A percentile compares a stretch with the other conserved stretches of the same genome.
These are phyloP conservation scores for Rhodotorula taiwanensis DNA, from an alignment of 768 basidiomycete genomes.

Conservation along the genomic window DNA sequence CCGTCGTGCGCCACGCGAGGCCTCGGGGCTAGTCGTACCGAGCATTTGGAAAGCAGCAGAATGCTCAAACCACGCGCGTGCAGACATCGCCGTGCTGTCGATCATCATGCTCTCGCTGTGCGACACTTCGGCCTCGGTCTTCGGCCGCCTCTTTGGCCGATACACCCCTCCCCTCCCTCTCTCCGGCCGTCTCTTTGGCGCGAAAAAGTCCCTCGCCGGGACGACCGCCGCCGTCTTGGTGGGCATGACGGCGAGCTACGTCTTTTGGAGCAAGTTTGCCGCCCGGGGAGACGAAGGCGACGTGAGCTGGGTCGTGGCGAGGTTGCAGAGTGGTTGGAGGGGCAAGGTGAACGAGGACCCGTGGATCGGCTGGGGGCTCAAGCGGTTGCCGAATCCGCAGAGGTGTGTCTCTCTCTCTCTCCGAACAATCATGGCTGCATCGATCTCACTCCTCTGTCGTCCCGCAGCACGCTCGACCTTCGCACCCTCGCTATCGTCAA, in stretches of 20 bases:
- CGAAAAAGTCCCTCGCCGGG: constrained; percentile 41
- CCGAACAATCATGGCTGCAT: neutral
- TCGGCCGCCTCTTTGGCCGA: constrained; percentile 40
- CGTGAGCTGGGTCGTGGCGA: constrained; percentile 35
- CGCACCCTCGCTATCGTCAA: constrained; percentile 19
- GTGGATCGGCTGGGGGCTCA: constrained; percentile 5
- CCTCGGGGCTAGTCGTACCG: too few relatives aligned
- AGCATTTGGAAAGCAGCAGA: too few relatives aligned
- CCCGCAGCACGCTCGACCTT: constrained; percentile 15
- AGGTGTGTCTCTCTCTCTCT: neutral
- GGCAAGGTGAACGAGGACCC: constrained; percentile 8
- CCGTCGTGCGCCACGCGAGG: too few relatives aligned
- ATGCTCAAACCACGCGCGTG: too few relatives aligned
- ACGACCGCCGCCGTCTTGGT: constrained; percentile 35
- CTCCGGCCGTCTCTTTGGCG: constrained; percentile 37
- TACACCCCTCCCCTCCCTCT: constrained; percentile 41
- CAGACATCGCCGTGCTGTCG: constrained; percentile 41
- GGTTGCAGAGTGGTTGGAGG: constrained; percentile 10
- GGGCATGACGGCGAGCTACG: constrained; percentile 35
- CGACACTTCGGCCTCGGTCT: constrained; percentile 41
- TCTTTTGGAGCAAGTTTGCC: constrained; percentile 37
- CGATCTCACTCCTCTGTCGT: neutral
- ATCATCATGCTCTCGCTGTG: constrained; percentile 41
- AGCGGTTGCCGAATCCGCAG: constrained; percentile 22
- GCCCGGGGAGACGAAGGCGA: constrained; percentile 36